phyloP scores from a whole-genome alignment of 2,329 filamentous ascomycete species.

The Macrophomina phaseolina region DNA sequence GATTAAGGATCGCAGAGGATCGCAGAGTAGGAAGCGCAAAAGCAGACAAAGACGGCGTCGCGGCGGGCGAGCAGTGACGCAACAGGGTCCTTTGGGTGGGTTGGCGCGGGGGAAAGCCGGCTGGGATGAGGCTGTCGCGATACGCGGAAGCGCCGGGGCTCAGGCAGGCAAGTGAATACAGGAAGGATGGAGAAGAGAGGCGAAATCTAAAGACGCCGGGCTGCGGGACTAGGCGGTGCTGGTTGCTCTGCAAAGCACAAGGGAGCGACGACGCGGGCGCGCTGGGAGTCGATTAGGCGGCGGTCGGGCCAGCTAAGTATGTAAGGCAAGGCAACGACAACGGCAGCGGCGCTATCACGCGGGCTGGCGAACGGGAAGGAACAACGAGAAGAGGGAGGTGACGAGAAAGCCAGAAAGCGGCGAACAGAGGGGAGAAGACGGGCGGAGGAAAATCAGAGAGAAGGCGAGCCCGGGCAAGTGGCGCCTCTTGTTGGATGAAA shows the following conservation, averaged over 20 bases:
- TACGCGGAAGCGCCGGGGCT: conserved; percentile 1
- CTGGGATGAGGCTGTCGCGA: conserved; percentile 14
- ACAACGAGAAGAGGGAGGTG: conserved; percentile 33
- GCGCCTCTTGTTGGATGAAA: conserved; percentile 8
- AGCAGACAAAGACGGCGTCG: conserved; percentile 11
- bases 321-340: conserved; percentile 34
- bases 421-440: conserved; percentile 78
- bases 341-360: conserved; percentile 18
- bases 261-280: conserved; percentile 47
- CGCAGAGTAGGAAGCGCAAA: conserved; percentile 19
- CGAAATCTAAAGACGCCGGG: conserved; percentile 12
- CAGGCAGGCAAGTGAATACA: conserved; percentile 9
- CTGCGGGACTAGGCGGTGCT: conserved; percentile 18
- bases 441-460: conserved; percentile 51
- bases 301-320: conserved; percentile 39
- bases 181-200: conserved; percentile 9
- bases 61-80: conserved; percentile 16
- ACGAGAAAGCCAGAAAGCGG: conserved; percentile 50
- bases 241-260: conserved; percentile 30
- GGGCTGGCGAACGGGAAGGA: conserved; percentile 28
- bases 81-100: conserved; percentile 15
- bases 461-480: conserved; percentile 22
- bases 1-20: conserved; percentile 24
- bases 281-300: conserved; percentile 36
- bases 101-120: background rate